A percentile compares a stretch with the other conserved stretches of the same genome.
Evolutionary conservation across 305 asterid genomes (phyloP).

Genomic region (Fraxinus baroniana): DNA sequence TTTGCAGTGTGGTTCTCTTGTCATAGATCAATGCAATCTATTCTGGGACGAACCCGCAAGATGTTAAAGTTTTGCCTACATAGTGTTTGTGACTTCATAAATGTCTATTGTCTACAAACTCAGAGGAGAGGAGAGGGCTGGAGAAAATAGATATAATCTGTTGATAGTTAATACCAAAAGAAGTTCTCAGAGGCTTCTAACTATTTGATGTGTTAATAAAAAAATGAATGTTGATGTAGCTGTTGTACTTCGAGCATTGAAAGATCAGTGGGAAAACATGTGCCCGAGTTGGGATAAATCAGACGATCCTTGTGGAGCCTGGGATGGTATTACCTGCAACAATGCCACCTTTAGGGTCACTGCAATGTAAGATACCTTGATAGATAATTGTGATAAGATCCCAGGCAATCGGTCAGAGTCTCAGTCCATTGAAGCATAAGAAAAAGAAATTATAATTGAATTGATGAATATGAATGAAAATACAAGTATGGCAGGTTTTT

Average conservation of each 20-base stretch:
- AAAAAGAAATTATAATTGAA: too few relatives aligned
- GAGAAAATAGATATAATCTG: not conserved
- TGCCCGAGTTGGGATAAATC: conserved; percentile 82
- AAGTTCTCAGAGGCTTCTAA: not conserved
- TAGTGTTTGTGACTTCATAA: not conserved
- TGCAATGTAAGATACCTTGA: conserved; percentile 49
- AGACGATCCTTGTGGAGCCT: conserved; percentile 74
- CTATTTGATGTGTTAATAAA: not conserved
- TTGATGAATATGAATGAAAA: not conserved
- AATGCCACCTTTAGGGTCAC: conserved; percentile 72
- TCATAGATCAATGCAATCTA: conserved; percentile 13
- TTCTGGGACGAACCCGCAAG: conserved; percentile 53
- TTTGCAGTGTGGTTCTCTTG: conserved; percentile 31
- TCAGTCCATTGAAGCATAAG: not conserved
- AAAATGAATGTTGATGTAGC: conserved; percentile 39
- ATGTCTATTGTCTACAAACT: not conserved
- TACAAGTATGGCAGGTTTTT: not conserved
- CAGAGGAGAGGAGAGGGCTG: not conserved
- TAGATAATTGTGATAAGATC: too few relatives aligned
- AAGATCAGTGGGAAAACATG: conserved; percentile 71
- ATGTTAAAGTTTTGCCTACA: conserved; percentile 38
- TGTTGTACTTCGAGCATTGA: conserved; percentile 70
- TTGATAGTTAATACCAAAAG: not conserved
- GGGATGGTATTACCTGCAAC: conserved; percentile 92
- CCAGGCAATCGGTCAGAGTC: not conserved